Evolutionary conservation across 352 stramenopile genomes (phyloP).

Genomic region (Globisporangium nodosum): DNA sequence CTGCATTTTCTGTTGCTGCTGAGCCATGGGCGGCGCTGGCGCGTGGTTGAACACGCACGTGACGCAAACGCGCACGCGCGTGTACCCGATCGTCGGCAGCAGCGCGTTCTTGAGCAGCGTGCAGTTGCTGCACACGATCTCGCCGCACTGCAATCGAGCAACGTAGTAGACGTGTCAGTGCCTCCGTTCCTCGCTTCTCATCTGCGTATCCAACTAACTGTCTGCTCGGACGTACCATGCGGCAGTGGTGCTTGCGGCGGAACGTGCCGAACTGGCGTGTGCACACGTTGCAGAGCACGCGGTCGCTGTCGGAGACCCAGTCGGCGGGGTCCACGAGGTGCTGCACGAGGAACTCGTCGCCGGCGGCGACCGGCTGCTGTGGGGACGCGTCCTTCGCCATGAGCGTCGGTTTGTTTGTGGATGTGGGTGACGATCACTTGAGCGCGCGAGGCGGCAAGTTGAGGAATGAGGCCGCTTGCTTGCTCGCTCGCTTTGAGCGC

Average conservation of each 20-base stretch:
- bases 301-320: slow-evolving; percentile 73
- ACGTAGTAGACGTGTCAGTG: background rate
- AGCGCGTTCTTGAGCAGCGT: slow-evolving; percentile 68
- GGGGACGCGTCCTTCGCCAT: slow-evolving; percentile 27
- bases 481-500: no score
- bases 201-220: no score
- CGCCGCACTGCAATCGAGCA: slow-evolving; percentile 41
- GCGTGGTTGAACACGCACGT: slow-evolving; percentile 63
- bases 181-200: background rate
- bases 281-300: slow-evolving; percentile 69
- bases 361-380: background rate
- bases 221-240: slow-evolving; percentile 38
- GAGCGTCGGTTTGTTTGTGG: background rate
- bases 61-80: slow-evolving; percentile 75
- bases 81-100: slow-evolving; percentile 41
- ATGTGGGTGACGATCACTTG: background rate
- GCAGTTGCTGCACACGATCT: slow-evolving; percentile 80
- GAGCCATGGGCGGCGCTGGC: slow-evolving; percentile 8
- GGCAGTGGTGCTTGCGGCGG: slow-evolving; percentile 83
- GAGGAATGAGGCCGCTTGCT: background rate
- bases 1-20: slow-evolving; percentile 2
- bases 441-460: background rate
- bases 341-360: slow-evolving; percentile 57
- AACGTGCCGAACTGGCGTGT: slow-evolving; percentile 74
- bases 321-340: slow-evolving; percentile 69